These are phyloP conservation scores for Lecanicillium sp. DNA, from an alignment of 2,329 filamentous ascomycete species.

Conservation along the genomic window DNA sequence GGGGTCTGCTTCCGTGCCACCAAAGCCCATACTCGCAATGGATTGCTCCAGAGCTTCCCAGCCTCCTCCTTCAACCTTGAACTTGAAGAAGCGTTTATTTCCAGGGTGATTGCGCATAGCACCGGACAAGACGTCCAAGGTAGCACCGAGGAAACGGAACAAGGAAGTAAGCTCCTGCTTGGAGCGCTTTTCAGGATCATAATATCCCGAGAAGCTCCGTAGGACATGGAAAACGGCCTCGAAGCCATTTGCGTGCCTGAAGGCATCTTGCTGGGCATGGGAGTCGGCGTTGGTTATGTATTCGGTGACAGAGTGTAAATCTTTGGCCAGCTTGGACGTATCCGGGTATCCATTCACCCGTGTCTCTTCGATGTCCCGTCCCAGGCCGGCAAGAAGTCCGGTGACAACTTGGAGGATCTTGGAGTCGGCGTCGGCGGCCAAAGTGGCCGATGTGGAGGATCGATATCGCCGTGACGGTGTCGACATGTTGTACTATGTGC, in stretches of 20 bases:
- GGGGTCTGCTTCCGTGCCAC: constrained; percentile 58
- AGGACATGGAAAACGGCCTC: constrained; percentile 63
- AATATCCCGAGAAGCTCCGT: constrained; percentile 65
- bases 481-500: constrained; percentile 37
- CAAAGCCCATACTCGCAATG: constrained; percentile 58
- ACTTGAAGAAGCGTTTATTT: constrained; percentile 81
- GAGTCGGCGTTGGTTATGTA: constrained; percentile 43
- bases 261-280: constrained; percentile 63
- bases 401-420: constrained; percentile 55
- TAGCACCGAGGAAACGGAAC: constrained; percentile 61
- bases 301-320: constrained; percentile 60
- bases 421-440: constrained; percentile 40
- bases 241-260: constrained; percentile 75
- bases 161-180: constrained; percentile 56
- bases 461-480: constrained; percentile 49
- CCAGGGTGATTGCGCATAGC: constrained; percentile 72
- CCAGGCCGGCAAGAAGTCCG: constrained; percentile 41
- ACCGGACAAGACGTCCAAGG: constrained; percentile 68
- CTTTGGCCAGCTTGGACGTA: constrained; percentile 40
- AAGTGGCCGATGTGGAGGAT: constrained; percentile 56
- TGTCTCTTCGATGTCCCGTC: constrained; percentile 23
- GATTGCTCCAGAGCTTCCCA: constrained; percentile 71
- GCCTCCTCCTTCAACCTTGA: constrained; percentile 66
- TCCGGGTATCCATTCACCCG: constrained; percentile 38
- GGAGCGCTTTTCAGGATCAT: constrained; percentile 57